Percentiles rank a stretch among this genome's conserved stretches.
These are phyloP conservation scores for Goniomonas avonlea DNA, from an alignment of 78 protist genomes.

Conservation along the genomic window DNA sequence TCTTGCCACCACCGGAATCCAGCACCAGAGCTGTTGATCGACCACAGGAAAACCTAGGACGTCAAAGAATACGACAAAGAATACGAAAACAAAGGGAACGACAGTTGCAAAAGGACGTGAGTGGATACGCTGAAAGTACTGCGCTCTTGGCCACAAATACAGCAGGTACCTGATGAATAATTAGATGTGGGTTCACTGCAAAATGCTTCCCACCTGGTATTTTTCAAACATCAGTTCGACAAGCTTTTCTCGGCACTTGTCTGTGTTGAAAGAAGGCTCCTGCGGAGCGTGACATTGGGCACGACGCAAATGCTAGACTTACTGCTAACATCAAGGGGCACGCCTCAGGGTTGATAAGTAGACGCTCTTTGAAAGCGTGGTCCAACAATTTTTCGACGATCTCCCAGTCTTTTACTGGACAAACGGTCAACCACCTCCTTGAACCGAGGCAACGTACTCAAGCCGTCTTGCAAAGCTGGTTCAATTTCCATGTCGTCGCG, in stretches of 20 bases:
- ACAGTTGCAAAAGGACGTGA: too few relatives aligned
- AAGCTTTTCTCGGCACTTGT: constrained; percentile 5
- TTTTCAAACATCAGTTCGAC: constrained; percentile 36
- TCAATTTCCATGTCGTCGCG: constrained; percentile 16
- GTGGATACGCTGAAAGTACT: constrained; percentile 31
- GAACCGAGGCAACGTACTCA: neutral
- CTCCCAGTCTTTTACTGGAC: constrained; percentile 29
- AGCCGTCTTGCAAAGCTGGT: neutral
- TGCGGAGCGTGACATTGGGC: neutral
- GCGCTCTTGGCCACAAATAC: constrained; percentile 34
- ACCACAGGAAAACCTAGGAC: constrained; percentile 37
- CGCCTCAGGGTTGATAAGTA: constrained; percentile 2
- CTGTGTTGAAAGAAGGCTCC: constrained; percentile 13
- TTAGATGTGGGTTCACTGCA: too few relatives aligned
- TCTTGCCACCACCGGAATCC: constrained; percentile 21
- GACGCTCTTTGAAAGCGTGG: constrained; percentile 20
- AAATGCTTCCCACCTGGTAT: neutral
- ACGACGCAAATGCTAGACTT: neutral
- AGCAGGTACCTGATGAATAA: constrained; percentile 32
- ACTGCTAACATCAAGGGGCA: constrained; percentile 19
- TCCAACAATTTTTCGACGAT: constrained; percentile 13
- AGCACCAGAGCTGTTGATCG: constrained; percentile 39
- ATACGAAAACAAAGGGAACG: too few relatives aligned
- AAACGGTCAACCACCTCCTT: neutral
- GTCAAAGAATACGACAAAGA: too few relatives aligned